These are phyloP conservation scores for Lichtheimia ramosa DNA, from an alignment of 371 early-diverging fungal species.

Conservation along the genomic window DNA sequence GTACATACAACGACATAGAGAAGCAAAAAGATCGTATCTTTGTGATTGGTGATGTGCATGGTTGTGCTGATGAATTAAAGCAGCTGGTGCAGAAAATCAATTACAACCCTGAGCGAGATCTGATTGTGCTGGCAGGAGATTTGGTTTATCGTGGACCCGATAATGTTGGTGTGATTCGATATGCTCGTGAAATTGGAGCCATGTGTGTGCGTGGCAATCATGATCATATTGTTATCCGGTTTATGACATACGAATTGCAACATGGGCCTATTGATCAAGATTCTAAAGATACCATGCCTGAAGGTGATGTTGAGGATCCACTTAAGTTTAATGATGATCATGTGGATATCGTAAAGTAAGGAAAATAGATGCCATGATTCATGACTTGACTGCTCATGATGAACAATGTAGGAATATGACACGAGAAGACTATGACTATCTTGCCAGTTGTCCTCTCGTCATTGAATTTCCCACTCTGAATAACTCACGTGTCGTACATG, in stretches of 20 bases:
- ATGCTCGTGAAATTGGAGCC: conserved; percentile 52
- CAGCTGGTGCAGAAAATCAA: conserved; percentile 44
- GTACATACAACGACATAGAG: conserved; percentile 16
- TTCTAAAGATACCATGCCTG: conserved; percentile 23
- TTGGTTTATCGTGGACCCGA: conserved; percentile 71
- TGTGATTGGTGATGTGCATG: conserved; percentile 77
- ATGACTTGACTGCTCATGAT: neutral
- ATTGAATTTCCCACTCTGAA: conserved; percentile 54
- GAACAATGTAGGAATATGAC: conserved; percentile 37
- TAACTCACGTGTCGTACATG: conserved; percentile 66
- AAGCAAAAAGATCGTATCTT: conserved; percentile 46
- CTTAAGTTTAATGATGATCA: conserved; percentile 45
- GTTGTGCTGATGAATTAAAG: conserved; percentile 55
- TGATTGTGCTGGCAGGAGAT: conserved; percentile 70
- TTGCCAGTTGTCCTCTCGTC: conserved; percentile 60
- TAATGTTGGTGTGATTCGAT: conserved; percentile 60
- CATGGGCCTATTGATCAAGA: conserved; percentile 32
- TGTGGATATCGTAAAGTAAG: conserved; percentile 38
- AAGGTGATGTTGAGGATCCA: conserved; percentile 42
- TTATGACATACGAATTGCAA: conserved; percentile 49
- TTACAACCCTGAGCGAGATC: conserved; percentile 46
- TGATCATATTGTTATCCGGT: conserved; percentile 69
- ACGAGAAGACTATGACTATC: conserved; percentile 54
- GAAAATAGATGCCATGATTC: neutral
- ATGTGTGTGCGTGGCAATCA: conserved; percentile 78